Base-by-base conservation (phyloP, 2,329 filamentous ascomycete species). In the Paradendryphiella salina region DNA sequence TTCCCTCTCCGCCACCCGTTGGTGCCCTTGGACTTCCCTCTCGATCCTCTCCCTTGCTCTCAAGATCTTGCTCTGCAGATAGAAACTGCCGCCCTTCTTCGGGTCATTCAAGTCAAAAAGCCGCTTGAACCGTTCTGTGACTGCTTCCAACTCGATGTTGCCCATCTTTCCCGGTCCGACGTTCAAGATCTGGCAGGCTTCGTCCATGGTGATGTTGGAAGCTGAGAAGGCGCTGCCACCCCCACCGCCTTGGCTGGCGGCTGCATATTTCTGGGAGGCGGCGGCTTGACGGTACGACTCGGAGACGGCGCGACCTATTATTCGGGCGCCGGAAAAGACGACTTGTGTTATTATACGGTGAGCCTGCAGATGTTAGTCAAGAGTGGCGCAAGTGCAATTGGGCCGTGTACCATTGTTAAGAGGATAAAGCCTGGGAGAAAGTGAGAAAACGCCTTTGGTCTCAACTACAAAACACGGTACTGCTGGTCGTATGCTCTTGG, bases 101-200 rank as follows among this genome's bases (percentile, higher is more conserved):
- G 94, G 93, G 60, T 99, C 89, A 77, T 99, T 99, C 64, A 84
- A 79, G 75, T 99, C 94, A 72, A 96, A 99, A 39, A 99, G 79
- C 59, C 87, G 85, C 83, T 97, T 97, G 81, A 97, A 99, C 46
- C 91, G 83, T 63, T 88, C 85, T 76, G 88, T 86, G 47, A 96
- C 85, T 60, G 87, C 82, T 65, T 92, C 89, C 72, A 92, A 79
- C 71, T 92, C 88, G 52, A 87, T 82, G 71, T 90, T 82, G 37
- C 89, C 90, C 54, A 81, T 83, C 72, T 88, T 83, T 1, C 93
- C 92, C 31, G 92, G 90, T 73, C 93, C 90, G 63, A 99, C 91
- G 73, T 99, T 96, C 57, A 99, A 83, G 70, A 99, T 96, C 76
- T 91, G 90, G 83, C 91, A 97, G 46, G 94, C 94, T 80, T 99